Evolutionary conservation across 2,329 filamentous ascomycete genomes (phyloP), one percentile per base, ranked within the genome.

Genomic region (Diplodia sapinea): DNA sequence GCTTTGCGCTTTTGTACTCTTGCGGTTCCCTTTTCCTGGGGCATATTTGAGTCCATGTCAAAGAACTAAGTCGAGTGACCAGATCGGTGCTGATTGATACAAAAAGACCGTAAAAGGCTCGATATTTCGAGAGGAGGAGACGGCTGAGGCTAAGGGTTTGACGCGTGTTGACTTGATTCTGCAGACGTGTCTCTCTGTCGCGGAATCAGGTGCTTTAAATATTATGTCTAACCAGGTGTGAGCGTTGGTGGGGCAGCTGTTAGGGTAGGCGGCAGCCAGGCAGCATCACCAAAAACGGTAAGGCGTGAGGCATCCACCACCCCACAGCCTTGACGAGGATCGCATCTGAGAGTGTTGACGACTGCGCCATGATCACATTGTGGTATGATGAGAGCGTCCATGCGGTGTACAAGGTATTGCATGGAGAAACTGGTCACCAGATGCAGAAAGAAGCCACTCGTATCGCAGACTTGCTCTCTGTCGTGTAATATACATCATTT

Each of bases 201-300:
- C 59, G 59, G 29, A 12, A 17, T 63, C 59, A 63, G 59, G 38
- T 63, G 59, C 1, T 43, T 63, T 63, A 51, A 15, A 2, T 13
- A 15, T 40, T 29, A 1, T 17, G 31, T 2, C 5, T 63, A 26
- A 26, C 26, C 26, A 26, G 23, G 23, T 2, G 13, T 13, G n/a
- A 40, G 50, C 7, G 54, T 33, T 33, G 33, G 33, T 51, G 59
- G 59, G 11, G 17, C 8, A 33, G 40, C 51, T 54, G n/a, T 17
- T 51, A 51, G 43, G 9, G 29, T 63, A 63, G 59, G 59, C 59
- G 17, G 31, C 59, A 50, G 17, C 43, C 29, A 51, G 59, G 43
- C 47, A 63, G 6, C 29, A 26, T 38, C 13, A 1, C 59, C 47
- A 26, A 26, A 63, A 63, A 8, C 43, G 59, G 59, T 36, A 51